A percentile compares a stretch with the other conserved stretches of the same genome.
phyloP scores from a whole-genome alignment of 352 stramenopile genomes.

The Phytopythium vexans region DNA sequence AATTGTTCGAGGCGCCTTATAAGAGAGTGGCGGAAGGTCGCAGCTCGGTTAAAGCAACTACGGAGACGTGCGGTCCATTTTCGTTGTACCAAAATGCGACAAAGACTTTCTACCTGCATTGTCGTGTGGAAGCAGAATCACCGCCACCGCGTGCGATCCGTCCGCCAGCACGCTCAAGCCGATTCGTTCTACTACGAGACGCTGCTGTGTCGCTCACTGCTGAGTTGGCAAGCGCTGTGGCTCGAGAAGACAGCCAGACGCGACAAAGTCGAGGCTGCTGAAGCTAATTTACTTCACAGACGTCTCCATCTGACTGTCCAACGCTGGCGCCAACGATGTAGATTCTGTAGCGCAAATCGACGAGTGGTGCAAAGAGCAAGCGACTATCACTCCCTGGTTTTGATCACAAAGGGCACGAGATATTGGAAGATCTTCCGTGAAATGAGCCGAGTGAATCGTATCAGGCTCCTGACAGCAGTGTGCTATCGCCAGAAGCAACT shows the following conservation, averaged over 20 bases:
- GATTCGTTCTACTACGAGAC: conserved; percentile 1
- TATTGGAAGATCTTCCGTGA: too few relatives aligned
- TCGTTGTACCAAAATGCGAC: background rate
- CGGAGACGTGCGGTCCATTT: background rate
- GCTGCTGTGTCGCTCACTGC: background rate
- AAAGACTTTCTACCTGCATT: background rate
- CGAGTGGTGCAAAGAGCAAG: background rate
- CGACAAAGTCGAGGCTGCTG: background rate
- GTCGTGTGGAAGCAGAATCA: background rate
- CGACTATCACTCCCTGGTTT: background rate
- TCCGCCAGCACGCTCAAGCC: background rate
- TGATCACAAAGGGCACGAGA: too few relatives aligned
- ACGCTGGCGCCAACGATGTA: background rate
- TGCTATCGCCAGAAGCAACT: background rate
- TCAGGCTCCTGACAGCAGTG: conserved; percentile 5
- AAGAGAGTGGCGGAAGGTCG: too few relatives aligned
- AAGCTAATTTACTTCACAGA: background rate
- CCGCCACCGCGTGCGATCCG: background rate
- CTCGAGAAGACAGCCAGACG: background rate
- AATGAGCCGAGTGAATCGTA: conserved; percentile 3
- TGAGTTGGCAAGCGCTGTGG: conserved; percentile 1
- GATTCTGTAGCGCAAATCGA: background rate
- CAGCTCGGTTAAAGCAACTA: background rate
- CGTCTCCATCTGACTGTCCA: background rate
- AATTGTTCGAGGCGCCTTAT: too few relatives aligned